Conservation (phyloP, 148 eudicot species). For the Polygonum aviculare region DNA sequence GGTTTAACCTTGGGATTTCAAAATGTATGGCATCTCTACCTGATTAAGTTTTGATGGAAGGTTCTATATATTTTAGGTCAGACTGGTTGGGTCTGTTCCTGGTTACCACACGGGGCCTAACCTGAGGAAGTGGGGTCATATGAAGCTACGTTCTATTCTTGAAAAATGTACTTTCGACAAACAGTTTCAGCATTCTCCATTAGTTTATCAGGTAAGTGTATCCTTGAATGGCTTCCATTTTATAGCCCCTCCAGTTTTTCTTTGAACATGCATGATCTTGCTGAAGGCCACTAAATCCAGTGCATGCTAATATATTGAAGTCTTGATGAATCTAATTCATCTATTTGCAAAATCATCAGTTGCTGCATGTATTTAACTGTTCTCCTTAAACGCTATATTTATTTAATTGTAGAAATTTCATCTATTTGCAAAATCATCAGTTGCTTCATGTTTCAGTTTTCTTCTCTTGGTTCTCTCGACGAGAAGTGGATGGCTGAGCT, state of each 20-base stretch:
- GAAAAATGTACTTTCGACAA: constrained; percentile 62
- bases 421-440: no score
- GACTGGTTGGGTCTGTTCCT: constrained; percentile 93
- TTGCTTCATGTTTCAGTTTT: constrained; percentile 45
- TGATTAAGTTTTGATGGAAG: not conserved
- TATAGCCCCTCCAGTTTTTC: not conserved
- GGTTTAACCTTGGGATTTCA: not conserved
- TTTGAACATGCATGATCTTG: not conserved
- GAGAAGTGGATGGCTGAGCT: constrained; percentile 99
- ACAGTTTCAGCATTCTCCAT: constrained; percentile 67
- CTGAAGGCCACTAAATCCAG: not conserved
- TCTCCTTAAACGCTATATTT: not conserved
- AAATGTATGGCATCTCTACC: not conserved
- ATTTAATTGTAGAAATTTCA: not conserved
- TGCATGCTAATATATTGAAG: not conserved
- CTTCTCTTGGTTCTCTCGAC: constrained; percentile 94
- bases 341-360: not conserved
- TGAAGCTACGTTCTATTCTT: constrained; percentile 74
- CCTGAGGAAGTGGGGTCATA: constrained; percentile 92
- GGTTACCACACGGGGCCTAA: constrained; percentile 85
- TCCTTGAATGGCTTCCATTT: not conserved
- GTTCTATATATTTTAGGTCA: constrained; percentile 39
- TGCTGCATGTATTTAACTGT: not conserved
- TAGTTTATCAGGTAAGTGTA: constrained; percentile 72
- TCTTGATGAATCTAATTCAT: not conserved